Base-by-base conservation (phyloP, 2,329 filamentous ascomycete species). In the Hymenoscyphus occultus region DNA sequence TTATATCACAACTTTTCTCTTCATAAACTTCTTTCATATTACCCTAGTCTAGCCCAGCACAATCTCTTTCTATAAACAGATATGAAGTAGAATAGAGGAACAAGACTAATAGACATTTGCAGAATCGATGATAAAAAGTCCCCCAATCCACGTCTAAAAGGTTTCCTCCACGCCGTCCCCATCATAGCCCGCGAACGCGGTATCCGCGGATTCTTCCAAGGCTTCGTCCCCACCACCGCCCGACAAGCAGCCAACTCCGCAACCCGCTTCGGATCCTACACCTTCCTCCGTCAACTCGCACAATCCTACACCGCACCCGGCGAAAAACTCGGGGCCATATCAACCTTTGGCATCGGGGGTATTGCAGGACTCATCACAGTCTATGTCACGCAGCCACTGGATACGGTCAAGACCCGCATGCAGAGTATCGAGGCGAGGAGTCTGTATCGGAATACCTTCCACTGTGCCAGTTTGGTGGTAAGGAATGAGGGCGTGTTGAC, bases 391-490 rank as follows among this genome's bases (percentile, higher is more conserved):
- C 86, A 89, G 76, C 86, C 86, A 22, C 81, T 99, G 56, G 95
- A 99, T 77, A 98, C 94, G 0, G 85, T 99, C 76, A 99, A 99
- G 85, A 99, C 95, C 70, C 80, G 92, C 68, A 99, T 99, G 95
- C 95, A 99, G 84, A 96, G 92, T 71, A 89, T 97, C 67, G 92
- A 97, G 77, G 92, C 94, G 40, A 86, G 85, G 68, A 81, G 80
- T 56, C 80, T 89, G 67, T 99, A 99, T 76, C 93, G 90, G 75
- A 97, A 96, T 79, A 95, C 90, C 72, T 84, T 96, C 70, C 85
- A 88, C 59, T 99, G 95, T 77, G 93, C 90, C 0, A 83, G 85
- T 12, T 83, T 89, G 74, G 96, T 99, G 70, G 90, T 95, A 77
- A 91, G 87, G 78, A 88, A 97, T 62, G 95, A 99, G 79, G 94